Evolutionary conservation across 352 stramenopile species (phyloP).

Genomic region (Porosira glacialis): DNA sequence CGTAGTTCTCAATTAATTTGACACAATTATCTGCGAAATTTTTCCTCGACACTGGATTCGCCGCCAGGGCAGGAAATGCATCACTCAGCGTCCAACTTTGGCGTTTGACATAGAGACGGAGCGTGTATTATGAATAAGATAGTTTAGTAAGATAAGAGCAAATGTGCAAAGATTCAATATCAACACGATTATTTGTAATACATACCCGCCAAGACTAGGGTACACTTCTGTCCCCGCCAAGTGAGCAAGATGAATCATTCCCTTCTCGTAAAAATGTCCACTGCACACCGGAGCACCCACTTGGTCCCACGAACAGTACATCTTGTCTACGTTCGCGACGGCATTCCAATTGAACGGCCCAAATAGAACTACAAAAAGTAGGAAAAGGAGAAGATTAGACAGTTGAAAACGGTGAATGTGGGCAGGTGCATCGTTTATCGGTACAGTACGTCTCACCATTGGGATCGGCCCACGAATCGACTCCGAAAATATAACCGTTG

Average conservation of each 20-base stretch:
- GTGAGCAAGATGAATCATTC: slow-evolving; percentile 31
- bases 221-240: slow-evolving; percentile 21
- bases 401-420: no score
- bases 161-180: no score
- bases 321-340: no score
- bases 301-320: slow-evolving; percentile 27
- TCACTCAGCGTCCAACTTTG: slow-evolving; percentile 35
- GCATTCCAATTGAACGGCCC: no score
- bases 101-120: no score
- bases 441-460: no score
- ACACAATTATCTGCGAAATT: slow-evolving; percentile 26
- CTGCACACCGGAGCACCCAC: slow-evolving; percentile 3
- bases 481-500: slow-evolving; percentile 40
- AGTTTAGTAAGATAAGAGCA: no score
- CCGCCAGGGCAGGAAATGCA: slow-evolving; percentile 21
- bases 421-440: no score
- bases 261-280: slow-evolving; percentile 21
- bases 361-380: no score
- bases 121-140: no score
- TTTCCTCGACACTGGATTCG: neutral
- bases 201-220: slow-evolving; percentile 17
- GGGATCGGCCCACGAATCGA: slow-evolving; percentile 46
- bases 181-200: no score
- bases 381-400: no score
- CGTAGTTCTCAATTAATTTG: slow-evolving; percentile 16